Percentiles rank a stretch among this genome's conserved stretches.
phyloP scores from a whole-genome alignment of 305 asterid species.

The Rubia tinctorum region DNA sequence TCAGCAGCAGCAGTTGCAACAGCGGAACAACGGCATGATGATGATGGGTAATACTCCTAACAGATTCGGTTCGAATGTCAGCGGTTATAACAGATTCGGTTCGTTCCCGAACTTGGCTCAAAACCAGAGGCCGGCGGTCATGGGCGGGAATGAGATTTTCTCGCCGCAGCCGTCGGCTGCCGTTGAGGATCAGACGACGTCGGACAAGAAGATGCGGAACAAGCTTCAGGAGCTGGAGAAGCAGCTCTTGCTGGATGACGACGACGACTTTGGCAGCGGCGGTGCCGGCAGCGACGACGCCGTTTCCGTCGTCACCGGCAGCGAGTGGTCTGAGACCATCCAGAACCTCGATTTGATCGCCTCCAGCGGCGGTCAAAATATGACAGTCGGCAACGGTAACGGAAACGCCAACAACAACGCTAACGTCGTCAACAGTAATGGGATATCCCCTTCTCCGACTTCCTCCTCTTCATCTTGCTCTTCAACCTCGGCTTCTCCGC shows the following conservation, averaged over 20 bases:
- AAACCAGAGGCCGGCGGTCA: conserved; percentile 15
- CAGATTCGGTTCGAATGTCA: conserved; percentile 2
- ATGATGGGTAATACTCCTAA: conserved; percentile 21
- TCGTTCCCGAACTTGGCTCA: conserved; percentile 32
- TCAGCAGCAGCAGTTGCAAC: conserved; percentile 18
- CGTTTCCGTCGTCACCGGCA: conserved; percentile 57
- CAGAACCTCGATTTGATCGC: conserved; percentile 39
- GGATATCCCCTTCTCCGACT: conserved; percentile 55
- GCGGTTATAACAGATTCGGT: conserved; percentile 12
- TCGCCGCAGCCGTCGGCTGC: not conserved
- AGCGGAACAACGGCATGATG: conserved; percentile 9
- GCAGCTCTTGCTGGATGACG: conserved; percentile 77
- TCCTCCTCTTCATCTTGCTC: conserved; percentile 82
- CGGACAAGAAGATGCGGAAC: conserved; percentile 57
- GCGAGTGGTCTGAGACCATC: conserved; percentile 77
- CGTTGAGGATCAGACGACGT: conserved; percentile 18
- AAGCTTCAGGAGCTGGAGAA: conserved; percentile 75
- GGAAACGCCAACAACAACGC: not conserved
- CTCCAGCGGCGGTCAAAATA: conserved; percentile 13
- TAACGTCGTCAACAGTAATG: not conserved
- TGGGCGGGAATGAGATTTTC: conserved; percentile 15
- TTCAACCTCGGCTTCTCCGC: conserved; percentile 67
- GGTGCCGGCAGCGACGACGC: conserved; percentile 28
- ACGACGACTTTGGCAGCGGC: no score
- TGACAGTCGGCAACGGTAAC: conserved; percentile 16